Evolutionary conservation across 257 asterid species (phyloP).

Genomic region (Thymus quinquecostatus): DNA sequence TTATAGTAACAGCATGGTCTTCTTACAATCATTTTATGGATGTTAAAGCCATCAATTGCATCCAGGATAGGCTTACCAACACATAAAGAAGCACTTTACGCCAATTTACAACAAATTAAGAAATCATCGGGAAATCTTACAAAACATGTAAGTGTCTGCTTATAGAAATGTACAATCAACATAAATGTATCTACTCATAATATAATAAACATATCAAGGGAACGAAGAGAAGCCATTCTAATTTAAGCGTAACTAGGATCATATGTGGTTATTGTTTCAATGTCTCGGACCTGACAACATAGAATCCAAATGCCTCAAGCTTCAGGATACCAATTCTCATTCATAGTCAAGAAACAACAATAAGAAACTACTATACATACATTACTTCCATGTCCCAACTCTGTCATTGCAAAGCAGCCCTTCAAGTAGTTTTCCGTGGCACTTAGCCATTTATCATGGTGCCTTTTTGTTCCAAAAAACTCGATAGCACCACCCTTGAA

Average conservation of each 20-base stretch:
- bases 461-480: conserved; percentile 89
- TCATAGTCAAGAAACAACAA: conserved; percentile 7
- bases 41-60: not conserved
- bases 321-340: conserved; percentile 1
- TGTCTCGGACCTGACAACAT: conserved; percentile 81
- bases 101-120: conserved; percentile 14
- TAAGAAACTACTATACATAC: conserved; percentile 44
- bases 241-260: conserved; percentile 45
- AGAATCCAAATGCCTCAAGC: conserved; percentile 27
- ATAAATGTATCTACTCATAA: conserved; percentile 14
- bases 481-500: conserved; percentile 93
- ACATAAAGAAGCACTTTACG: conserved; percentile 12
- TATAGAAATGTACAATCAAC: conserved; percentile 28
- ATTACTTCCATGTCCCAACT: conserved; percentile 99
- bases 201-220: conserved; percentile 20
- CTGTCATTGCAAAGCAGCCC: conserved; percentile 98
- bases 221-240: conserved; percentile 18
- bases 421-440: conserved; percentile 69
- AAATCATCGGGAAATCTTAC: conserved; percentile 10
- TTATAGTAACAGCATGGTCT: not conserved
- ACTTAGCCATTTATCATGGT: conserved; percentile 87
- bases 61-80: not conserved
- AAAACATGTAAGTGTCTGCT: conserved; percentile 18
- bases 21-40: conserved; percentile 4
- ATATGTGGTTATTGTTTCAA: conserved; percentile 84